Conservation (phyloP, 164 flowering plant genomes). For the Liriodendron chinense region DNA sequence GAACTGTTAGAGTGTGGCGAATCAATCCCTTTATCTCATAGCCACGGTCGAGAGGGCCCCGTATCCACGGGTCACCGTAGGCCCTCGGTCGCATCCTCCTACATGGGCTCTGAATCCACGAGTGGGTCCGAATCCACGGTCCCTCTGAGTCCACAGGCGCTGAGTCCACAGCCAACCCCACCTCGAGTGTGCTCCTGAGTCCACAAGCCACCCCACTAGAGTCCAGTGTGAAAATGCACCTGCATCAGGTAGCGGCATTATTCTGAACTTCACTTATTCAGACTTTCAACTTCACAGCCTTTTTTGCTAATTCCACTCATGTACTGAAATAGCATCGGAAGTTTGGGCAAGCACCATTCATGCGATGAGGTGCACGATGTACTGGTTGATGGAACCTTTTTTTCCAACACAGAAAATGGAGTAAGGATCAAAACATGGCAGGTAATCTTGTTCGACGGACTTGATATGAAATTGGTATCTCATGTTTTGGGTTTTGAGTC, state of each 20-base stretch:
- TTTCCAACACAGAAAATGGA: slow-evolving; percentile 78
- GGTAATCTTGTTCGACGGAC: slow-evolving; percentile 33
- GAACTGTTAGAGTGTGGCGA: too few relatives aligned
- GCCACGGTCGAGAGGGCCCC: too few relatives aligned
- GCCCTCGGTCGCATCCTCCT: too few relatives aligned
- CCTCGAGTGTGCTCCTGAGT: too few relatives aligned
- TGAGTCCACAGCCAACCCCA: too few relatives aligned
- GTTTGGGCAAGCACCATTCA: slow-evolving; percentile 66
- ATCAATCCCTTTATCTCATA: too few relatives aligned
- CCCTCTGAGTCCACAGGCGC: too few relatives aligned
- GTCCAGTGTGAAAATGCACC: too few relatives aligned
- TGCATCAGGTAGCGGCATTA: slow-evolving; percentile 23
- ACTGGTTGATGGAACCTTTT: slow-evolving; percentile 48
- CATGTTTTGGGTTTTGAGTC: neutral
- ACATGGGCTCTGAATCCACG: too few relatives aligned
- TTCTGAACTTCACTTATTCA: neutral
- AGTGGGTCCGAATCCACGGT: too few relatives aligned
- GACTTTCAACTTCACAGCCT: neutral
- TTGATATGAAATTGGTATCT: neutral
- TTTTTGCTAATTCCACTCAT: neutral
- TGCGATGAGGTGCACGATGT: slow-evolving; percentile 55
- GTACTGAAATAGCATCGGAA: slow-evolving; percentile 65
- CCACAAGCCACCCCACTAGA: too few relatives aligned
- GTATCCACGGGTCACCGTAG: too few relatives aligned
- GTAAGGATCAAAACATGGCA: slow-evolving; percentile 95